Evolutionary conservation across 2,329 filamentous ascomycete species (phyloP).

Genomic region (Proliferodiscus dingleyae): DNA sequence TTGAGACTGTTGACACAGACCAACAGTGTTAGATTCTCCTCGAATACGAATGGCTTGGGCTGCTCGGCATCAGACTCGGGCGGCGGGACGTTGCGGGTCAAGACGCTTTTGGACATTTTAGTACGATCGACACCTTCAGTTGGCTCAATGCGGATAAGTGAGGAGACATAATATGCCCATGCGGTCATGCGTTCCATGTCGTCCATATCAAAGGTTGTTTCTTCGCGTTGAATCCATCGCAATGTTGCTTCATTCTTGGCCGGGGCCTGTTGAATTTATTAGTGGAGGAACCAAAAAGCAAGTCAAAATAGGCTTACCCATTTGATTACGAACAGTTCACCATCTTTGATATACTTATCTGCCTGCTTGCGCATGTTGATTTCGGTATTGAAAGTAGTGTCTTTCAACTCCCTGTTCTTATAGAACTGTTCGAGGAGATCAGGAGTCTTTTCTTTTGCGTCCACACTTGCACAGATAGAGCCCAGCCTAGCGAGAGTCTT

Average conservation of each 20-base stretch:
- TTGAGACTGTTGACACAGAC: conserved; percentile 76
- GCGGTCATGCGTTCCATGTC: conserved; percentile 77
- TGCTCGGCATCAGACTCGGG: conserved; percentile 60
- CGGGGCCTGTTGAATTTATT: conserved; percentile 52
- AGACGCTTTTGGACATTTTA: conserved; percentile 62
- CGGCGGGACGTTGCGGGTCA: conserved; percentile 65
- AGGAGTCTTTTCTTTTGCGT: conserved; percentile 87
- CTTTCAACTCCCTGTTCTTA: conserved; percentile 71
- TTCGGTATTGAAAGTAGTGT: conserved; percentile 85
- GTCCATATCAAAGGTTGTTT: conserved; percentile 79
- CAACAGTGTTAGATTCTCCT: conserved; percentile 65
- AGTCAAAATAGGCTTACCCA: conserved; percentile 63
- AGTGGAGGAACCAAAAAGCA: conserved; percentile 7
- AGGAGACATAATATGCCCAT: conserved; percentile 96
- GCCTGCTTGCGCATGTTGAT: conserved; percentile 87
- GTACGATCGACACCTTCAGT: conserved; percentile 71
- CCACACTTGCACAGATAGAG: conserved; percentile 75
- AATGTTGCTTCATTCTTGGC: conserved; percentile 62
- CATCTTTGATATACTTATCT: conserved; percentile 88
- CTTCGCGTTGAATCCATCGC: conserved; percentile 63
- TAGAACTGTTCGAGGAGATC: conserved; percentile 88
- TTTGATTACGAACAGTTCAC: conserved; percentile 82
- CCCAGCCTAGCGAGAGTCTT: conserved; percentile 76
- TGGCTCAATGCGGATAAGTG: conserved; percentile 81
- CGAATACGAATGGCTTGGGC: conserved; percentile 50